These are phyloP conservation scores for Cunninghamia lanceolata DNA, from an alignment of 75 land plant genomes.

Conservation along the genomic window DNA sequence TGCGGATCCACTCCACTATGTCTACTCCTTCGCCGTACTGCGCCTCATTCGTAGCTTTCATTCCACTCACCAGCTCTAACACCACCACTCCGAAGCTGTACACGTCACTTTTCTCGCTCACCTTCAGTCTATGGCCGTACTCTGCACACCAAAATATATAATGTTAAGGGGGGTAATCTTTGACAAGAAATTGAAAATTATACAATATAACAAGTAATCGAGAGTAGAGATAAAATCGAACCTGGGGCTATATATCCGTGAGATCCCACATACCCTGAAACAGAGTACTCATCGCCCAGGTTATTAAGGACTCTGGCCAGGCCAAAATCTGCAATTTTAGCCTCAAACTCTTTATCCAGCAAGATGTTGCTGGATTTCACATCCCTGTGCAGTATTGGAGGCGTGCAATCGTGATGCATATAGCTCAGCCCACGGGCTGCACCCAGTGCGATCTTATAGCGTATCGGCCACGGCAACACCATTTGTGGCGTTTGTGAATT, in stretches of 20 bases:
- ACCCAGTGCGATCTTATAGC: slow-evolving; percentile 21
- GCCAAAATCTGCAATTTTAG: slow-evolving; percentile 30
- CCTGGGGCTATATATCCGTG: slow-evolving; percentile 43
- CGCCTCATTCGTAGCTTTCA: slow-evolving; percentile 6
- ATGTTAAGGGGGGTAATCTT: neutral
- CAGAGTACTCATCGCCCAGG: slow-evolving; percentile 7
- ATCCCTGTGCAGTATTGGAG: slow-evolving; percentile 27
- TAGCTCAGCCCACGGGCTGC: slow-evolving; percentile 26
- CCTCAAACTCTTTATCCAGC: slow-evolving; percentile 24
- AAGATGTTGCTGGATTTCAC: slow-evolving; percentile 30
- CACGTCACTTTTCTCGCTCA: slow-evolving; percentile 19
- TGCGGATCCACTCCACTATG: slow-evolving; percentile 24
- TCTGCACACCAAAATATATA: neutral
- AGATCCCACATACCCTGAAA: slow-evolving; percentile 27
- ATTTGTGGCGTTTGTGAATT: neutral
- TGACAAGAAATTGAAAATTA: neutral
- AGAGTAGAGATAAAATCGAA: neutral
- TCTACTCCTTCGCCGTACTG: slow-evolving; percentile 9
- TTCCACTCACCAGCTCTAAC: slow-evolving; percentile 19
- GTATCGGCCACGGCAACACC: slow-evolving; percentile 6
- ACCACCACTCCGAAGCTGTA: slow-evolving; percentile 29
- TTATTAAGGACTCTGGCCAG: slow-evolving; percentile 19
- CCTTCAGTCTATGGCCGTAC: slow-evolving; percentile 17
- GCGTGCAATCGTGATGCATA: slow-evolving; percentile 23
- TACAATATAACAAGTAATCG: neutral